Evolutionary conservation across 257 asterid species (phyloP), one percentile per base, ranked within the genome.

Genomic region (Ilex aquifolium): DNA sequence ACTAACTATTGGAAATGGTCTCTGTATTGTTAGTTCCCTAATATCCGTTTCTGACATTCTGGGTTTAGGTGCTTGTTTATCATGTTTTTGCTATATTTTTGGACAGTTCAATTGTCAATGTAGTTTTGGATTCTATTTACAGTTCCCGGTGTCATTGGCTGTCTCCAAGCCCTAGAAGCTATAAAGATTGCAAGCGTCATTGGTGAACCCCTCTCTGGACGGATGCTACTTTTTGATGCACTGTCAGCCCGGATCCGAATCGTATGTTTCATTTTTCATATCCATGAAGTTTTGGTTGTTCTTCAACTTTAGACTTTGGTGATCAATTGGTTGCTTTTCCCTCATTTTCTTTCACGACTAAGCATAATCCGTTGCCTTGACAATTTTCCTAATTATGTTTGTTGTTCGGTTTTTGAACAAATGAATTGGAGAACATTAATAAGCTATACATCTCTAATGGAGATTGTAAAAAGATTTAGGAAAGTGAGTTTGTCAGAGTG

Each of bases 111-210:
- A 6, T 53, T 21, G 15, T 10, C 11, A 15, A 53, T 53, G 4
- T n/a, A 6, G 10, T 48, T 59, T 31, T 32, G 44, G 55, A 39
- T 59, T 54, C 63, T 54, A 57, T 66, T 40, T 58, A 39, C 90
- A 93, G 97, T 93, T 75, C 99, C 99, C 40, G 97, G 96, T 53
- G 58, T 93, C 72, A 84, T 93, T 80, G 97, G 99, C 62, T 90
- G 96, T 63, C 91, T 93, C 61, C 97, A 93, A 76, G 99, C 97
- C 66, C 77, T 90, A 65, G 97, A 93, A 79, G 95, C 97, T 48
- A 85, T 93, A 60, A 93, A 93, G 77, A 79, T 93, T 80, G 90
- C 90, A 44, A 76, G 85, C 75, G 82, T 50, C 53, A 72, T 93
- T 72, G 99, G 99, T 65, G 95, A 93, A 57, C 91, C 97, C 63